A percentile compares a stretch with the other conserved stretches of the same genome.
Evolutionary conservation across 2,329 filamentous ascomycete genomes (phyloP).

Genomic region (Apiospora phragmitis): DNA sequence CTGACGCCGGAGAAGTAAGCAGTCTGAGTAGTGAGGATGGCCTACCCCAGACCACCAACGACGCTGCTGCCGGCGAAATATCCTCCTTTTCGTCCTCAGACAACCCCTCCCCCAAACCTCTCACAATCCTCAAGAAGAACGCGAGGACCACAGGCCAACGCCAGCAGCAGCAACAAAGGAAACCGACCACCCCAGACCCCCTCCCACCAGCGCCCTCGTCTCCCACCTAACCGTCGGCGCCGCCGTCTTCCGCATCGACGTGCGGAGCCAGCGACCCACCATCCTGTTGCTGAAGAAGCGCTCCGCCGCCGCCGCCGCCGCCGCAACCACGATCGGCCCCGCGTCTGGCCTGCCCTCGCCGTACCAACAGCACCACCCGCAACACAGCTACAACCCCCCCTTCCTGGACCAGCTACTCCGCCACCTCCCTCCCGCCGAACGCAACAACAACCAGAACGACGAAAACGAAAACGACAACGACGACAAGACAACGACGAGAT

Average conservation of each 20-base stretch:
- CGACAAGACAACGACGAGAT: not conserved
- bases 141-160: not conserved
- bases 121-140: not conserved
- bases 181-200: not conserved
- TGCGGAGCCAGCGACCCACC: conserved; percentile 23
- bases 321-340: conserved; percentile 10
- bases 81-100: not conserved
- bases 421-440: not conserved
- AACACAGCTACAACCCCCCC: not conserved
- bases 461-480: not conserved
- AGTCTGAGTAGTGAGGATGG: not conserved
- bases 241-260: conserved; percentile 30
- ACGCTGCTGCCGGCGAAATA: not conserved
- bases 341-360: not conserved
- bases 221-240: conserved; percentile 23
- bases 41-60: not conserved
- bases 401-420: not conserved
- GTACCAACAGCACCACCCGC: not conserved
- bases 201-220: not conserved
- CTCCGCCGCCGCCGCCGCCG: not conserved
- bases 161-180: not conserved
- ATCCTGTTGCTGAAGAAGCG: conserved; percentile 26
- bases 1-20: not conserved
- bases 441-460: not conserved
- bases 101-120: not conserved